These are phyloP conservation scores for Saccharomycopsis javanensis DNA, from an alignment of 805 yeast genomes.

Conservation along the genomic window DNA sequence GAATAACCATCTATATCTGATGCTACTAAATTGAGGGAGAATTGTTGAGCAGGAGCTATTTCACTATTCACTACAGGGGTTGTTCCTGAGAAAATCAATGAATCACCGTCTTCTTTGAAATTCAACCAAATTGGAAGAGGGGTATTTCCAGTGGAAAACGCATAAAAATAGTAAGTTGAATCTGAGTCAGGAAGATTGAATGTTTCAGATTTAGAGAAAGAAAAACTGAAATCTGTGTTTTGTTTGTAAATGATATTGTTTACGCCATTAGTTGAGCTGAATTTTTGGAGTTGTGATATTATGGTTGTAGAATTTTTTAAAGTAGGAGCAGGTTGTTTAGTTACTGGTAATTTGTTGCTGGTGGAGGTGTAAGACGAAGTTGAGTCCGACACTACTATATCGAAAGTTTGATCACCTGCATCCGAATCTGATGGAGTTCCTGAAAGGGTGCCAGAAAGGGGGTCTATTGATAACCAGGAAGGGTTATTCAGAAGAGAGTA, in stretches of 20 bases:
- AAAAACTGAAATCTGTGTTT: constrained; percentile 52
- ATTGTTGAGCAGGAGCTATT: constrained; percentile 78
- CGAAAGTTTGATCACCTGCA: constrained; percentile 40
- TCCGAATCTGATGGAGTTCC: constrained; percentile 55
- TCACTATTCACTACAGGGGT: constrained; percentile 81
- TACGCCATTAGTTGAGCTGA: constrained; percentile 70
- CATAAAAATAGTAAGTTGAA: constrained; percentile 62
- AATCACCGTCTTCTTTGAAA: constrained; percentile 42
- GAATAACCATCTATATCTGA: constrained; percentile 69
- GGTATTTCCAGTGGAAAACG: constrained; percentile 69
- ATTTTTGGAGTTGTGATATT: constrained; percentile 43
- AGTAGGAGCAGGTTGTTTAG: constrained; percentile 45
- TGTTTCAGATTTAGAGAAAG: constrained; percentile 49
- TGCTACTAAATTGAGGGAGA: constrained; percentile 64
- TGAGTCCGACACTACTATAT: constrained; percentile 54
- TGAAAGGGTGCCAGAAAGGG: constrained; percentile 43
- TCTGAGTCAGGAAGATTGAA: constrained; percentile 42
- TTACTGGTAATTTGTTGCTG: constrained; percentile 43
- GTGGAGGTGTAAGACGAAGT: constrained; percentile 37
- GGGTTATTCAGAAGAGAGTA: constrained; percentile 55
- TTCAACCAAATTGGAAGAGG: constrained; percentile 87
- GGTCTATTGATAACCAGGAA: constrained; percentile 69
- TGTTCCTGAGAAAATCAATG: constrained; percentile 68
- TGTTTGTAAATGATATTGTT: constrained; percentile 68
- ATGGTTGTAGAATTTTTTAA: constrained; percentile 35